Base-by-base conservation (phyloP, 2,329 filamentous ascomycete species). In the Pestalotiopsis sp. region DNA sequence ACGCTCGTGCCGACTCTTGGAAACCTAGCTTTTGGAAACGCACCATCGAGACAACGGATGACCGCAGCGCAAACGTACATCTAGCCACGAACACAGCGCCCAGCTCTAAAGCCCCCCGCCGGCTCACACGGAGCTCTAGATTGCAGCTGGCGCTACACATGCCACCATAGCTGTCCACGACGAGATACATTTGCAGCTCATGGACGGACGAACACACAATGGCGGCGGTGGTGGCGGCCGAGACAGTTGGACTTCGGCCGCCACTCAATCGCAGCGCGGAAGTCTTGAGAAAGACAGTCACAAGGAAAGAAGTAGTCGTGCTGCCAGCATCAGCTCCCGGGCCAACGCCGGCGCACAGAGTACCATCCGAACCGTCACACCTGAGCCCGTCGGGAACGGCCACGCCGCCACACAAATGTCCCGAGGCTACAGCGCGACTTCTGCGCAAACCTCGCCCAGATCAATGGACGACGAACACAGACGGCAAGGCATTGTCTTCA, bases 311-410 rank as follows among this genome's bases (percentile, higher is more conserved):
- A 72, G 65, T 12, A 68, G 66, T 67, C 76, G 71, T 17, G 39
- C 64, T 36, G 23, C 52, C 23, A 59, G 49, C 69, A 67, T 71
- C 60, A 72, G 72, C 68, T 76, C 77, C 66, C 77, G 75, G 61
- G 71, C 79, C 66, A 73, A 70, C 69, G 70, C 71, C 70, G 73
- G 69, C 57, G 64, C 75, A 70, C 80, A 82, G 72, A 75, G 78
- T 71, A 87, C 86, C 60, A 87, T 91, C 75, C 88, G 91, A 71
- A 82, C 90, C 68, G 89, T 92, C 72, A 92, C 91, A 70, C 90
- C 91, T 72, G 91, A 93, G 58, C 80, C 80, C 57, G 71, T 77
- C 70, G 84, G 86, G 70, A 73, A 77, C 57, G 75, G 72, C 38
- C 70, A 71, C 41, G 68, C 36, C 4, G 67, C 70, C 23, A 73